phyloP scores from a whole-genome alignment of 2,329 filamentous ascomycete genomes.

The Epicoccum nigrum region DNA sequence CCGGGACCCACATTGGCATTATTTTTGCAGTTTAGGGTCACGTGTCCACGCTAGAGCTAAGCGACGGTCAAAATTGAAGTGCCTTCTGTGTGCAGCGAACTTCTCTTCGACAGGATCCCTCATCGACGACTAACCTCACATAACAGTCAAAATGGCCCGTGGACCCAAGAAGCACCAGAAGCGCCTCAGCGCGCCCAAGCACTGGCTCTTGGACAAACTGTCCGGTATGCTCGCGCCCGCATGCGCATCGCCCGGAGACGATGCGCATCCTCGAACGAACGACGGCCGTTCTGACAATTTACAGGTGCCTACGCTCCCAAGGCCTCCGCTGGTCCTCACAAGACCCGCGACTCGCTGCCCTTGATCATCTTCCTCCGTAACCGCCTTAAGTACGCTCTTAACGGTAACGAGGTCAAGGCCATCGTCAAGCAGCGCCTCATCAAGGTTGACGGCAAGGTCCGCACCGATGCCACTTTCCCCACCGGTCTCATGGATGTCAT shows the following conservation, averaged over 20 bases:
- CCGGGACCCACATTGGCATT: neutral
- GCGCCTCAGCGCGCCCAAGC: conserved; percentile 97
- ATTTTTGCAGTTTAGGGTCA: too few relatives aligned
- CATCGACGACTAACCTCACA: conserved; percentile 46
- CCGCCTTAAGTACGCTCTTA: conserved; percentile 99
- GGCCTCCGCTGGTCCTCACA: conserved; percentile 89
- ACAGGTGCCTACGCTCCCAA: conserved; percentile 64
- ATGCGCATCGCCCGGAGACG: conserved; percentile 40
- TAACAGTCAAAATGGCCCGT: conserved; percentile 66
- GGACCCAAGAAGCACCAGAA: conserved; percentile 98
- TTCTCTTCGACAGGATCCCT: conserved; percentile 34
- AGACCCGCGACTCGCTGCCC: conserved; percentile 98
- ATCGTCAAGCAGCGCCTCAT: conserved; percentile 99
- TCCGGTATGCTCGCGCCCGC: conserved; percentile 69
- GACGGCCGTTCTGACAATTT: conserved; percentile 26
- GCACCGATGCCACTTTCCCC: conserved; percentile 97
- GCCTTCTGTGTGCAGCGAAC: conserved; percentile 10
- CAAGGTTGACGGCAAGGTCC: conserved; percentile 99
- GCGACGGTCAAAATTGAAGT: conserved; percentile 3
- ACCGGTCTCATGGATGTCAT: conserved; percentile 99
- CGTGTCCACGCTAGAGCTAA: neutral
- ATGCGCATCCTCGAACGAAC: conserved; percentile 7
- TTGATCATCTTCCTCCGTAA: conserved; percentile 83
- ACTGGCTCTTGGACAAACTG: conserved; percentile 99
- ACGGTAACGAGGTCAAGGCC: conserved; percentile 94